phyloP scores from a whole-genome alignment of 179 eudicot genomes.

The Corrigiola litoralis region DNA sequence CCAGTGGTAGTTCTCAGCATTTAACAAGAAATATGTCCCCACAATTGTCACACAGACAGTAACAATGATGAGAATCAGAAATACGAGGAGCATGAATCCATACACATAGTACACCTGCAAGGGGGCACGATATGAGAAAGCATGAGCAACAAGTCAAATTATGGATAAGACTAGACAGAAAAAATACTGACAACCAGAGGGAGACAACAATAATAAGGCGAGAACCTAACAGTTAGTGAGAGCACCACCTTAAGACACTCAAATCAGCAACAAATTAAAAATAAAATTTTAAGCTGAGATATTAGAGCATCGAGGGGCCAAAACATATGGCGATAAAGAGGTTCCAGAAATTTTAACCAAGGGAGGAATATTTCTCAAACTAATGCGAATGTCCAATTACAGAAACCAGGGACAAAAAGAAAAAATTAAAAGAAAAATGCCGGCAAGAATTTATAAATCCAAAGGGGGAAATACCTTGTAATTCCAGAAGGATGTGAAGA shows the following conservation, averaged over 20 bases:
- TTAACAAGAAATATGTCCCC: slow-evolving; percentile 92
- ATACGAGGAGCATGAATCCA: slow-evolving; percentile 94
- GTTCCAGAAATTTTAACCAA: no score
- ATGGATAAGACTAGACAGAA: background rate
- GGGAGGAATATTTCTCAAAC: no score
- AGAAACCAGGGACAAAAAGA: no score
- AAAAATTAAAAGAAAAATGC: background rate
- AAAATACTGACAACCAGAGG: background rate
- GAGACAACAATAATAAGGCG: no score
- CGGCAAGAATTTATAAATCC: background rate
- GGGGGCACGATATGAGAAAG: slow-evolving; percentile 9
- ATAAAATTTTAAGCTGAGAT: no score
- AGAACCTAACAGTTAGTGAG: no score
- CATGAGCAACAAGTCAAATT: slow-evolving; percentile 7
- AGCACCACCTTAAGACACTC: no score
- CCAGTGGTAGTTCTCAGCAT: slow-evolving; percentile 98
- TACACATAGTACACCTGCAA: slow-evolving; percentile 96
- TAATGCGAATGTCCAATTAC: no score
- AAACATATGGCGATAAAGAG: no score
- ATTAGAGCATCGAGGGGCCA: no score
- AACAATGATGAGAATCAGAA: slow-evolving; percentile 75
- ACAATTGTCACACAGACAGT: slow-evolving; percentile 94
- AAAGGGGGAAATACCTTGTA: slow-evolving; percentile 55
- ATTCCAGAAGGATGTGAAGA: slow-evolving; percentile 92
- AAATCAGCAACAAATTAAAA: no score